Evolutionary conservation across 768 basidiomycete genomes (phyloP), one percentile per base, ranked within the genome.

Genomic region (Pleurotus tuber-regium): DNA sequence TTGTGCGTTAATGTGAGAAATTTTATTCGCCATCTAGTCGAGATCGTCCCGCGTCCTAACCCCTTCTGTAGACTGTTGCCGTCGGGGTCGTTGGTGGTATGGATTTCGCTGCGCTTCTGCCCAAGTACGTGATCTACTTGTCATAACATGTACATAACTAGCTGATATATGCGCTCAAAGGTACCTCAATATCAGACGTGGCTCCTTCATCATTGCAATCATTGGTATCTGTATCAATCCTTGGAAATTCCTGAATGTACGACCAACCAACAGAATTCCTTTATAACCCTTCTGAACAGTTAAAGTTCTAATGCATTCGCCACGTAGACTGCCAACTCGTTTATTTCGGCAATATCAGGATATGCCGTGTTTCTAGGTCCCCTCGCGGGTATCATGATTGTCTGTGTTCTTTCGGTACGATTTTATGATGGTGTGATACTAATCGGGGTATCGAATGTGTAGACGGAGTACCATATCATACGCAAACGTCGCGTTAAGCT

Each of bases 11-110:
- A 62, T 51, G 64, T 66, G 29, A 54, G 61, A 48, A 19, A n/a
- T n/a, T n/a, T n/a, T n/a, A n/a, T n/a, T n/a, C n/a, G n/a, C n/a
- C n/a, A n/a, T n/a, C n/a, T n/a, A n/a, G n/a, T n/a, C n/a, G n/a
- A n/a, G n/a, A n/a, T n/a, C n/a, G n/a, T n/a, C n/a, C n/a, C 19
- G 6, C 40, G 12, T 42, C 10, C 19, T 23, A 31, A n/a, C 14
- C 10, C 3, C 16, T 43, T 25, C 24, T 14, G 10, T 47, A 47
- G 63, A 54, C 65, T 16, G 63, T 65, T 19, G 66, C 65, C 6
- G 65, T 62, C 35, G 66, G 64, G 2, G 62, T 67, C 1, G 67
- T 69, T n/a, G 67, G 67, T 2, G 67, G 66, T 9, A 69, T 67
- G 63, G 66, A 69, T 41, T 55, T 67, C 3, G 61, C 67, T 8